A percentile compares a stretch with the other conserved stretches of the same genome.
Evolutionary conservation across 208 protist species (phyloP).

Genomic region (Trypanosoma melophagium): DNA sequence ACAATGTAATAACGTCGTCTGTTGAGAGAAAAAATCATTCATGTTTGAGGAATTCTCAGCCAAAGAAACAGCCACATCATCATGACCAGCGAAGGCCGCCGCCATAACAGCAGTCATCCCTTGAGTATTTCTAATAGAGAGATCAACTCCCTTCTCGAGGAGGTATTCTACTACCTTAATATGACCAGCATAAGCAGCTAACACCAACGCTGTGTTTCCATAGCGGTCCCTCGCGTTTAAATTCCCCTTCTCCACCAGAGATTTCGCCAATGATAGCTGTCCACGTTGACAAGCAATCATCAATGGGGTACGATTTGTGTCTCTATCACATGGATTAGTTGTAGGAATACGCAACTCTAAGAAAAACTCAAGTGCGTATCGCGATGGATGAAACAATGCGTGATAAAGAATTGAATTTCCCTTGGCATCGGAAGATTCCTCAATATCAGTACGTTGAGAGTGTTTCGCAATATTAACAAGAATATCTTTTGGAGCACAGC

Average conservation of each 20-base stretch:
- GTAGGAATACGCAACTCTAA: constrained; percentile 49
- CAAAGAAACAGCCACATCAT: constrained; percentile 59
- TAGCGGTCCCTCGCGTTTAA: constrained; percentile 35
- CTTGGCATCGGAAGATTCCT: constrained; percentile 50
- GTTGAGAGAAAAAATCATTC: constrained; percentile 37
- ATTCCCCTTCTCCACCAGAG: constrained; percentile 45
- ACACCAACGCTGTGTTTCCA: constrained; percentile 75
- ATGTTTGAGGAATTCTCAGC: constrained; percentile 56
- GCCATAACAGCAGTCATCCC: constrained; percentile 75
- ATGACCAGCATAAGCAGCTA: constrained; percentile 61
- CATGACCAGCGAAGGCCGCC: constrained; percentile 58
- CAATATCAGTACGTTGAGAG: constrained; percentile 59
- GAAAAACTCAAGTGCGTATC: constrained; percentile 50
- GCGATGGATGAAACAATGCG: constrained; percentile 46
- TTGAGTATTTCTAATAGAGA: constrained; percentile 32
- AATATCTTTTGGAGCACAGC: constrained; percentile 45
- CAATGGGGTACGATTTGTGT: constrained; percentile 59
- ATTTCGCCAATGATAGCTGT: constrained; percentile 30
- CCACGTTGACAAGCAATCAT: constrained; percentile 65
- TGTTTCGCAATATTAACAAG: constrained; percentile 55
- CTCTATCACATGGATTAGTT: constrained; percentile 42
- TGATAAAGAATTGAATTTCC: constrained; percentile 65
- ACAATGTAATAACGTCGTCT: constrained; percentile 74
- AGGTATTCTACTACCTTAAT: constrained; percentile 58
- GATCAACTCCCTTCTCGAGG: constrained; percentile 55